Evolutionary conservation across 2,329 filamentous ascomycete species (phyloP), one percentile per base, ranked within the genome.

Genomic region (Colletotrichum sp.): DNA sequence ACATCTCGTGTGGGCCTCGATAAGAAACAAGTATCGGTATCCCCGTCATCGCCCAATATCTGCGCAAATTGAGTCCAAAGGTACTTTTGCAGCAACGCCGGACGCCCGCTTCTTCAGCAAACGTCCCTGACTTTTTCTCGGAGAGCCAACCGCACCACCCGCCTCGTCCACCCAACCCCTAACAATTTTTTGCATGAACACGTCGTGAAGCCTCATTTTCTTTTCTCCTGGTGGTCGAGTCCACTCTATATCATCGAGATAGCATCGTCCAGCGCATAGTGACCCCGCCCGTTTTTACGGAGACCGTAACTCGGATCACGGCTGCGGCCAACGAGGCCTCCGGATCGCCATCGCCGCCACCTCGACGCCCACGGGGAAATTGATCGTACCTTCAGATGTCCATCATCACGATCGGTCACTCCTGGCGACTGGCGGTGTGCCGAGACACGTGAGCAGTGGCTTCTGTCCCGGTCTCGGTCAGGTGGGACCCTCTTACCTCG

Each of bases 351-450:
- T 59, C 65, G n/a, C 32, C 21, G 52, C 65, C 65, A 68, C 65
- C 52, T 68, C 48, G 58, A 34, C 68, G 10, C 58, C 5, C 26
- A 24, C 28, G 21, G 34, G 9, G n/a, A 10, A 69, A 9, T 7
- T 69, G 63, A 69, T 73, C 56, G 34, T 58, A 38, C 4, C 30
- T n/a, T 28, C 18, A 21, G 30, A 12, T 10, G 32, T 24, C 14
- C 32, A 56, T 16, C 38, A 16, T 62, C 63, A 10, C 43, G 69
- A 75, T 75, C 73, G 73, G 69, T 69, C 58, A 30, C 63, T 75
- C 62, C 63, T 68, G 58, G 6, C 43, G 73, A 76, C 65, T 76
- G 36, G 74, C 74, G 74, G 71, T 74, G 71, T 76, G 65, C 59
- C 66, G 65, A 69, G 71, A 67, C 74, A 76, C 65, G 65, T 76